Percentiles rank a stretch among this genome's conserved stretches.
Evolutionary conservation across 805 yeast genomes (phyloP).

Genomic region (Ogataea polymorpha): DNA sequence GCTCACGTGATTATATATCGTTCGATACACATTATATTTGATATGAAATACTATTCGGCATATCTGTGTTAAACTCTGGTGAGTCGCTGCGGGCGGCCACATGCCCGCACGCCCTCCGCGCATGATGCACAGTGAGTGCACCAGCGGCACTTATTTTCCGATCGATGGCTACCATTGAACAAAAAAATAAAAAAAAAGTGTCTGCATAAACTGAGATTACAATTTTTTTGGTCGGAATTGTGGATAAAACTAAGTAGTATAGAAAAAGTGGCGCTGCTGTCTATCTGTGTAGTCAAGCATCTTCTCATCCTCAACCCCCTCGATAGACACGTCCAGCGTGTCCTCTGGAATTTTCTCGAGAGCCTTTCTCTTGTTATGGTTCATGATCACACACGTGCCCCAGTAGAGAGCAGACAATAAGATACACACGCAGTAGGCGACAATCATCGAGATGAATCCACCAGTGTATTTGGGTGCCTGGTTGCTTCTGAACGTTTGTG

Average conservation of each 20-base stretch:
- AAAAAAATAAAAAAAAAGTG: no score
- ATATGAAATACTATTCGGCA: no score
- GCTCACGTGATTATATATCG: constrained; percentile 18
- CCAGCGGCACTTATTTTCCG: no score
- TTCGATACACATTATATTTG: background rate
- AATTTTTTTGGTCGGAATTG: no score
- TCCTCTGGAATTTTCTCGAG: background rate
- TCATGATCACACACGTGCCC: constrained; percentile 3
- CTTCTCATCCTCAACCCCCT: constrained; percentile 7
- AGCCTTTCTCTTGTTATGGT: constrained; percentile 2
- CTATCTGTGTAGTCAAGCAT: constrained; percentile 10
- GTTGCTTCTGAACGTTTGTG: constrained; percentile 48
- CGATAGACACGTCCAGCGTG: background rate
- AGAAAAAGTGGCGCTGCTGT: constrained; percentile 9
- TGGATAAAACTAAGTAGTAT: constrained; percentile 5
- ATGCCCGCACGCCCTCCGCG: background rate
- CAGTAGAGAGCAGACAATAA: constrained; percentile 8
- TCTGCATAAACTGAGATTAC: background rate
- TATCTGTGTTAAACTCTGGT: no score
- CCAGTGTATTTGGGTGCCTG: constrained; percentile 45
- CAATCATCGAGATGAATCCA: constrained; percentile 19
- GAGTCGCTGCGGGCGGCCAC: no score
- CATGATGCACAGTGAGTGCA: background rate
- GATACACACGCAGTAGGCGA: constrained; percentile 10
- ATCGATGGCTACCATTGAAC: no score